Evolutionary conservation across 2,329 filamentous ascomycete species (phyloP), one percentile per base, ranked within the genome.

Genomic region (Simplicillium aogashimaense): DNA sequence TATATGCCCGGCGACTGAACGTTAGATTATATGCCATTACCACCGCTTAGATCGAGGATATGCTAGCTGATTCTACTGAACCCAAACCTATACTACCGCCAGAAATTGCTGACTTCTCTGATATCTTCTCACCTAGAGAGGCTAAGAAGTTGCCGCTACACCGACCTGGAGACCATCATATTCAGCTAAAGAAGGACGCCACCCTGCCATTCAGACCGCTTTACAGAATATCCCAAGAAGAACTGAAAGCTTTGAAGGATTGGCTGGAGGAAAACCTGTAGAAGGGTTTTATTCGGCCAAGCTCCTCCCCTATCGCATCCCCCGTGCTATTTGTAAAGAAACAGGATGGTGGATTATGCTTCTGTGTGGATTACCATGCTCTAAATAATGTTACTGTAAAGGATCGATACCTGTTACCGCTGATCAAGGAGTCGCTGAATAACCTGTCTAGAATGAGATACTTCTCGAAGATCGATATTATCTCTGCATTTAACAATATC

Each of bases 301-400:
- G 18, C n/a, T 11, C 11, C 12, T 37, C 36, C 11, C 36, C 36
- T 9, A 25, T 18, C 7, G 7, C 35, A 9, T n/a, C 40, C n/a
- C 44, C 41, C 7, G 31, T 49, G 1, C 35, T 51, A 13, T 46
- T 50, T 36, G 36, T 45, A 18, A 2, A 38, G 25, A 52, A 51
- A 40, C 44, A 30, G 25, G 39, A 37, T 16, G 39, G 45, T 10
- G 39, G 42, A 2, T 34, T 54, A 15, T 33, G 40, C 4, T 50
- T 57, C 35, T 57, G 45, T 42, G 43, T 54, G 0, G 42, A 58
- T 35, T 59, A 57, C 33, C 16, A 38, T 5, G 42, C 16, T 0
- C 40, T 58, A 9, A 59, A 58, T 37, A 14, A 14, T 0, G 45
- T 58, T 13, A 55, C 46, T 1, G 38, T 37, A 8, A 55, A 55